phyloP scores from a whole-genome alignment of 202 grass and related monocot species.

The Schoenoplectus triqueter region DNA sequence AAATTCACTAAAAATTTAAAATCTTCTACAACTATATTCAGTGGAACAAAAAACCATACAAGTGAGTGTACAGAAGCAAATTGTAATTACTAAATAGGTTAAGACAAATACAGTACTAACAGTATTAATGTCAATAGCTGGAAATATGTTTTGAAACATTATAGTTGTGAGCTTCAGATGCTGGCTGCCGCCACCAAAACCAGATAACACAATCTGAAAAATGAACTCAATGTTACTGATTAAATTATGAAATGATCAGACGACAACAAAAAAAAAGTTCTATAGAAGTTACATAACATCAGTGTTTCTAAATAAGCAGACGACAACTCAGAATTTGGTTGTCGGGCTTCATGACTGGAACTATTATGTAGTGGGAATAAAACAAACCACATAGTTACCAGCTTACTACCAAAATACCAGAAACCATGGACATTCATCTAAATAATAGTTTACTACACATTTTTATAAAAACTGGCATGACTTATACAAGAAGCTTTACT shows the following conservation, averaged over 20 bases:
- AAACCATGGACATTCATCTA: neutral
- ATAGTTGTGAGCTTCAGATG: constrained; percentile 65
- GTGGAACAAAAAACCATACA: no score
- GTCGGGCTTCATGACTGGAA: neutral
- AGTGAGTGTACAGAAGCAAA: neutral
- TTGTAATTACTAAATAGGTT: neutral
- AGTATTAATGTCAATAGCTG: constrained; percentile 76
- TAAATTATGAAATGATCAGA: neutral
- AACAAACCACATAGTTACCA: neutral
- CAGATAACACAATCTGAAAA: constrained; percentile 76
- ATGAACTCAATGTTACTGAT: neutral
- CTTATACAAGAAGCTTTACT: neutral
- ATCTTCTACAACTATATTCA: neutral
- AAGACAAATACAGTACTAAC: constrained; percentile 49
- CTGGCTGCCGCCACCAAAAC: constrained; percentile 62
- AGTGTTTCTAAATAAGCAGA: neutral
- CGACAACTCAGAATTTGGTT: neutral
- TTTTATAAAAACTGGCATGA: no score
- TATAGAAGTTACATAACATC: neutral
- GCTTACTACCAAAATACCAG: neutral
- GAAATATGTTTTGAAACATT: constrained; percentile 82
- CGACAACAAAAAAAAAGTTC: neutral
- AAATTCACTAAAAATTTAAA: neutral
- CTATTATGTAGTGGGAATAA: neutral
- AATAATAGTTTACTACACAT: neutral